A percentile compares a stretch with the other conserved stretches of the same genome.
Evolutionary conservation across 2,329 filamentous ascomycete genomes (phyloP).

Genomic region (Lecanosticta acicola): DNA sequence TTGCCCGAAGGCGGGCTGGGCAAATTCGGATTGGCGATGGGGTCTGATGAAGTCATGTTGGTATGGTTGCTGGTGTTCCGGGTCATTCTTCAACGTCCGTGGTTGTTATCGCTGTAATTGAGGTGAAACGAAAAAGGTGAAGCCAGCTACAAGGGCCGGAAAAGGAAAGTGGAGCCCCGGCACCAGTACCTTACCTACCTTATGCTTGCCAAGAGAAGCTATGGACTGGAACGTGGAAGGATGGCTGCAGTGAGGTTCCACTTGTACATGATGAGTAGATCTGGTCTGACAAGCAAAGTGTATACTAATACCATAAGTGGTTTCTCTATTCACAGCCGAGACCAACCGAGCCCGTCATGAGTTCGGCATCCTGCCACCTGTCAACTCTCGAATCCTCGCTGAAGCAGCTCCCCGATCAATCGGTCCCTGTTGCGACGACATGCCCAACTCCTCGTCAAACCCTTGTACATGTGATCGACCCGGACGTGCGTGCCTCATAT

Average conservation of each 20-base stretch:
- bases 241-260: too few species aligned
- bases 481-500: slow-evolving; percentile 11
- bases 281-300: too few species aligned
- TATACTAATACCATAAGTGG: too few species aligned
- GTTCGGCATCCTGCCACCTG: too few species aligned
- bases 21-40: slow-evolving; percentile 33
- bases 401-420: slow-evolving; percentile 2
- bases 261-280: too few species aligned
- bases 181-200: not conserved
- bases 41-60: slow-evolving; percentile 12
- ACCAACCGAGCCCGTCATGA: too few species aligned
- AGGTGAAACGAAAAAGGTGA: slow-evolving; percentile 1
- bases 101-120: slow-evolving; percentile 1
- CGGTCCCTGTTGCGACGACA: slow-evolving; percentile 4
- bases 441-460: slow-evolving; percentile 24
- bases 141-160: not conserved
- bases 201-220: not conserved
- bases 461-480: slow-evolving; percentile 11
- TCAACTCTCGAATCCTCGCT: slow-evolving; percentile 13
- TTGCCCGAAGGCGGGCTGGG: slow-evolving; percentile 43
- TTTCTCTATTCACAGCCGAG: too few species aligned
- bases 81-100: slow-evolving; percentile 12
- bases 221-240: too few species aligned
- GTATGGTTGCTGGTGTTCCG: slow-evolving; percentile 18
- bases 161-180: not conserved